Base-by-base conservation (phyloP, 805 yeast species). In the Cephaloascus albidus region DNA sequence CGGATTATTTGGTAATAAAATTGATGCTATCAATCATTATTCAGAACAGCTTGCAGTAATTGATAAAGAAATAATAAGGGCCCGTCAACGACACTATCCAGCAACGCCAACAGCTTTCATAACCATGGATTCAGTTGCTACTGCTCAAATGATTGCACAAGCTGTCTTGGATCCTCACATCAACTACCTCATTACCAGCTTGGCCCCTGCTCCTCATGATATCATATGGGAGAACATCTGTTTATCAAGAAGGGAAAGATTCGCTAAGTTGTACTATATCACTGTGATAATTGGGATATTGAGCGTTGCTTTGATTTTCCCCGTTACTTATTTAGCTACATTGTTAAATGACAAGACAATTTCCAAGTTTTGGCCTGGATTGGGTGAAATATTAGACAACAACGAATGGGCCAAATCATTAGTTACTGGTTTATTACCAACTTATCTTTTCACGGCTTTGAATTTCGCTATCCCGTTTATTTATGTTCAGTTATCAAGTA, bases 141-240 rank as follows among this genome's bases (percentile, higher is more conserved):
- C 88, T 47, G 97, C 97, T 2, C 98, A 90, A 57, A 82, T 88
- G 85, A 81, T 93, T 20, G 96, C 97, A 0, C 98, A 93, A 57
- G 93, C 97, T 0, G 89, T 90, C 0, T 58, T 93, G 42, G 96
- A 89, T 54, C 97, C 97, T 0, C 74, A 85, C 41, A 87, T 93
- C 5, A 81, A 85, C 53, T 85, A 79, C 42, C 64, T 93, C 39
- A 85, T 89, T 28, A 84, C 96, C 3, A 68, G 74, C 33, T 63
- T 88, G 41, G 97, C 97, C 0, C 97, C 97, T 0, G 95, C 97
- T 1, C 97, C 97, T 3, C 90, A 84, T 51, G 98, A 90, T 55
- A 83, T 90, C 18, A 79, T 86, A 33, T 90, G 98, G 98, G 84
- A 79, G 41, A 87, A 89, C 52, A 75, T 87, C 28, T 89, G 94